A percentile compares a stretch with the other conserved stretches of the same genome.
phyloP scores from a whole-genome alignment of 495 filamentous ascomycete genomes.

The Hypoxylon cercidicola region DNA sequence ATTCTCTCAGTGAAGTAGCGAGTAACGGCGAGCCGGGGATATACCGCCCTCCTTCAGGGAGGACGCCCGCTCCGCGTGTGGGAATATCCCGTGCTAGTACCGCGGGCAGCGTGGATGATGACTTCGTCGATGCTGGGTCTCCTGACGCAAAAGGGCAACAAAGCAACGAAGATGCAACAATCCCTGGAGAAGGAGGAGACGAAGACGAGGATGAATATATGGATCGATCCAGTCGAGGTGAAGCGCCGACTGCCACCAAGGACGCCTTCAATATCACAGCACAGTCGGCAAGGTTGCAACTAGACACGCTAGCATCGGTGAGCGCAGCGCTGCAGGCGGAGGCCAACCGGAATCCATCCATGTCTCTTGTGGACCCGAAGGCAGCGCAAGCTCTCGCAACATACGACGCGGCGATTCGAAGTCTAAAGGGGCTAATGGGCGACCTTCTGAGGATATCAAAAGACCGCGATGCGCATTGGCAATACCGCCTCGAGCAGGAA shows the following conservation, averaged over 20 bases:
- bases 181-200: conserved; percentile 52
- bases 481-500: conserved; percentile 91
- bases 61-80: conserved; percentile 33
- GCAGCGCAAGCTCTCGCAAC: conserved; percentile 82
- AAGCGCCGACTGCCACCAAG: conserved; percentile 75
- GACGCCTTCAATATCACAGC: conserved; percentile 96
- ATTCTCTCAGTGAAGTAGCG: conserved; percentile 61
- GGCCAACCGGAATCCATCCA: conserved; percentile 70
- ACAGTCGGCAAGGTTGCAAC: conserved; percentile 90
- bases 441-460: conserved; percentile 90
- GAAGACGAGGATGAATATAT: conserved; percentile 87
- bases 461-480: conserved; percentile 96
- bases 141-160: conserved; percentile 46
- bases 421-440: conserved; percentile 84
- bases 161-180: conserved; percentile 25
- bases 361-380: conserved; percentile 77
- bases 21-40: conserved; percentile 59
- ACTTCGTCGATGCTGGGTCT: conserved; percentile 52
- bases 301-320: conserved; percentile 87
- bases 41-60: conserved; percentile 53
- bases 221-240: conserved; percentile 83
- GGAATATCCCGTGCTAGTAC: conserved; percentile 50
- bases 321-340: conserved; percentile 82
- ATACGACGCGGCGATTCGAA: conserved; percentile 89
- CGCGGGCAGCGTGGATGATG: conserved; percentile 54